Evolutionary conservation across 1,139 yeast species (phyloP), one percentile per base, ranked within the genome.

Genomic region (Taphrina deformans): DNA sequence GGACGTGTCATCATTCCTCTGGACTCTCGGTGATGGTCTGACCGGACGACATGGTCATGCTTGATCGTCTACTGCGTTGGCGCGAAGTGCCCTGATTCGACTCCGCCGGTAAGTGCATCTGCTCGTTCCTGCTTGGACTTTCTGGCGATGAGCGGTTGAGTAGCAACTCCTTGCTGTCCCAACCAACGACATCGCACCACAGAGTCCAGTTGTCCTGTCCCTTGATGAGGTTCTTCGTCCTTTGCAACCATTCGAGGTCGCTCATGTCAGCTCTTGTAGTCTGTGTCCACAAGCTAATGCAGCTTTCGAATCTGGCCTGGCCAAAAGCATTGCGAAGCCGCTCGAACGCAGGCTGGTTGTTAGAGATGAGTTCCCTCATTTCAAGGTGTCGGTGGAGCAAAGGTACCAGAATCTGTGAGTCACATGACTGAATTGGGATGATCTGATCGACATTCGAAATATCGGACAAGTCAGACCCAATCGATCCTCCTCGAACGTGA

Each of bases 171-270:
- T 50, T 18, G 12, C 40, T 40, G 40, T 59, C 63, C 46, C 55
- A 59, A 12, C 63, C 63, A 23, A 59, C 63, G 24, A 59, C 51
- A 5, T 59, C 63, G 51, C 63, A 59, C 38, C 55, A 59, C 14
- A 48, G 48, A 2, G 51, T 44, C 63, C 63, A 59, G 40, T 50
- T 16, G 26, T 59, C 56, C 40, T 59, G 55, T 5, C 63, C 56
- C 12, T 29, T 40, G 38, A 59, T 10, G 40, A 59, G 35, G 2
- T n/a, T 29, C 23, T 48, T 38, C 9, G 63, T 59, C 50, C 38
- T 26, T n/a, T 24, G n/a, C 50, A 59, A 27, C 63, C 63, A 59
- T 3, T 35, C 50, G 18, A 48, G 9, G 26, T 59, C 63, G 14
- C 31, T 27, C 55, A 35, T 48, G 48, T 48, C 56, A 10, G 55